phyloP scores from a whole-genome alignment of 2,329 filamentous ascomycete species.

The Cytospora mali region DNA sequence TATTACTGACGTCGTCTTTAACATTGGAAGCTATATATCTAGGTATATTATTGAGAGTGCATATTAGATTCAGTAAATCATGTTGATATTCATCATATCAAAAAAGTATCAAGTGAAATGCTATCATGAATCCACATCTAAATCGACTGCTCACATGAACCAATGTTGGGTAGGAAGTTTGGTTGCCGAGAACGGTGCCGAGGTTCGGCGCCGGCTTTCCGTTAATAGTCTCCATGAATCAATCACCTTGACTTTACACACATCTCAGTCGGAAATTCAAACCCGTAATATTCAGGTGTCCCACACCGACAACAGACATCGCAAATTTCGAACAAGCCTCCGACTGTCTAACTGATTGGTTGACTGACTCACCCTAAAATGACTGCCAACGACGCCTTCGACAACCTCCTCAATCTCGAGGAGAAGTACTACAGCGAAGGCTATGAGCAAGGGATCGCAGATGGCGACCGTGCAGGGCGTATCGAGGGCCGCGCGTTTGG shows the following conservation, averaged over 20 bases:
- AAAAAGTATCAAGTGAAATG: neutral
- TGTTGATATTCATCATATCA: neutral
- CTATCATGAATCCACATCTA: neutral
- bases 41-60: neutral
- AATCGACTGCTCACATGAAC: neutral
- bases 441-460: slow-evolving; percentile 71
- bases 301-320: neutral
- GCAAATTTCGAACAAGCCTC: neutral
- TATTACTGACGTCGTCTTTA: neutral
- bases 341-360: neutral
- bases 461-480: slow-evolving; percentile 76
- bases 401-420: slow-evolving; percentile 62
- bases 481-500: slow-evolving; percentile 90
- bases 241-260: neutral
- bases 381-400: slow-evolving; percentile 52
- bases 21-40: neutral
- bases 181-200: neutral
- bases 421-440: slow-evolving; percentile 80
- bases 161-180: neutral
- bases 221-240: neutral
- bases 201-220: neutral
- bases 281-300: neutral
- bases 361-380: slow-evolving; percentile 28
- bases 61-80: neutral
- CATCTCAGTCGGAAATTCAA: neutral